A percentile compares a stretch with the other conserved stretches of the same genome.
phyloP scores from a whole-genome alignment of 2,329 filamentous ascomycete species.

The Nigrospora oryzae region DNA sequence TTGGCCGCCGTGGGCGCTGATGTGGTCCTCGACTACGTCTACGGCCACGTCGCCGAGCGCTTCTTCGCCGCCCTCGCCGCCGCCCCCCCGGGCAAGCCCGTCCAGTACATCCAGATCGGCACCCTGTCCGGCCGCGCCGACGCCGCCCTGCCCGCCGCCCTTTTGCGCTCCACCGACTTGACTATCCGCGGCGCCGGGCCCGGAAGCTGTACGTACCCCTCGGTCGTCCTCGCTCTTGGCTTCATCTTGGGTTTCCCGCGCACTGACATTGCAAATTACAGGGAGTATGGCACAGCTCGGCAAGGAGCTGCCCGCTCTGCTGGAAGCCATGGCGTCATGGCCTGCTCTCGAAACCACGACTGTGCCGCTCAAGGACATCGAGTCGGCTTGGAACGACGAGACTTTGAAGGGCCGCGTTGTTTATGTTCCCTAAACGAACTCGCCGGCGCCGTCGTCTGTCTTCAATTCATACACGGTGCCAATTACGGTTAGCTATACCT shows the following conservation, averaged over 20 bases:
- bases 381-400: constrained; percentile 19
- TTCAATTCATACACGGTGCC: too few species aligned
- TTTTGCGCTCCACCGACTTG: constrained; percentile 39
- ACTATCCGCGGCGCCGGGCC: constrained; percentile 36
- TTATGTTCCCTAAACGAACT: constrained; percentile 12
- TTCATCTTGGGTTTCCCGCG: too few species aligned
- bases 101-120: constrained; percentile 47
- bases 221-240: too few species aligned
- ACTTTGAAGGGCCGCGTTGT: constrained; percentile 16
- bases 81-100: constrained; percentile 25
- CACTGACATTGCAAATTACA: too few species aligned
- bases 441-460: too few species aligned
- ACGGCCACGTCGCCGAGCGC: constrained; percentile 33
- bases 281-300: constrained; percentile 22
- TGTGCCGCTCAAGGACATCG: constrained; percentile 22
- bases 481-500: too few species aligned
- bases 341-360: constrained; percentile 12
- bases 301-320: constrained; percentile 17
- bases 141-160: constrained; percentile 28
- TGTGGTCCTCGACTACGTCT: constrained; percentile 50
- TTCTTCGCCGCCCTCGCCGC: constrained; percentile 31
- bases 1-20: constrained; percentile 41
- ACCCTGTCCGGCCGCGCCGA: constrained; percentile 27
- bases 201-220: constrained; percentile 21
- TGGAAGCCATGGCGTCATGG: constrained; percentile 21